Evolutionary conservation across 352 stramenopile species (phyloP), one percentile per base, ranked within the genome.

Genomic region (Saprolegnia parasitica): DNA sequence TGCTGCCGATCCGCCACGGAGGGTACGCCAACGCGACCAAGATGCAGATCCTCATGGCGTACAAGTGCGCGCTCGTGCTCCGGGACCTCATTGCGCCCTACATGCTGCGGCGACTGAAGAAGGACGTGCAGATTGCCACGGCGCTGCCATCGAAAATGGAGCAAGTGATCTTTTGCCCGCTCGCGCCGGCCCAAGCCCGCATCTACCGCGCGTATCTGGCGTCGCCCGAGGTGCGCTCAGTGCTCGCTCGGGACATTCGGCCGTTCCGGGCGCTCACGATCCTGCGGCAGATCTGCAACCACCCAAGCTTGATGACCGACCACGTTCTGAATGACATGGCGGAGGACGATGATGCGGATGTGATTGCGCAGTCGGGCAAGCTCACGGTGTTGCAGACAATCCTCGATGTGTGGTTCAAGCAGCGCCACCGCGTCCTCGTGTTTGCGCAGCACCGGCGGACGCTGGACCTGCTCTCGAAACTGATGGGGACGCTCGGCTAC

Each of bases 241-340:
- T 98, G 23, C 70, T 98, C 26, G 76, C 68, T 0, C 79, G 87
- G 42, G 84, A 92, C 23, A 85, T 89, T 24, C 86, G 93, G 5
- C 81, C 94, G 24, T 96, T 96, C 56, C 88, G 87, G 61, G 93
- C 96, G 10, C 97, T 99, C 35, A 94, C 90, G 15, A 88, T 98
- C 20, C 80, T 99, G n/a, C 85, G 96, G 26, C 98, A 99, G 72
- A 97, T 99, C 65, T 99, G 96, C 80, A 99, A 99, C 73, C 97
- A 99, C 71, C 93, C 97, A 8, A n/a, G 42, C 8, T n/a, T 49
- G 4, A n/a, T 49, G 13, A 15, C 13, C 42, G 96, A 98, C 73
- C 77, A 99, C 39, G 77, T 98, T 2, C 79, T 76, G 52, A 88
- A 87, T 9, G 72, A 84, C 60, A 46, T 47, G 20, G 23, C 11